These are phyloP conservation scores for Parietichytrium sp. DNA, from an alignment of 108 stramenopile species.

Conservation along the genomic window DNA sequence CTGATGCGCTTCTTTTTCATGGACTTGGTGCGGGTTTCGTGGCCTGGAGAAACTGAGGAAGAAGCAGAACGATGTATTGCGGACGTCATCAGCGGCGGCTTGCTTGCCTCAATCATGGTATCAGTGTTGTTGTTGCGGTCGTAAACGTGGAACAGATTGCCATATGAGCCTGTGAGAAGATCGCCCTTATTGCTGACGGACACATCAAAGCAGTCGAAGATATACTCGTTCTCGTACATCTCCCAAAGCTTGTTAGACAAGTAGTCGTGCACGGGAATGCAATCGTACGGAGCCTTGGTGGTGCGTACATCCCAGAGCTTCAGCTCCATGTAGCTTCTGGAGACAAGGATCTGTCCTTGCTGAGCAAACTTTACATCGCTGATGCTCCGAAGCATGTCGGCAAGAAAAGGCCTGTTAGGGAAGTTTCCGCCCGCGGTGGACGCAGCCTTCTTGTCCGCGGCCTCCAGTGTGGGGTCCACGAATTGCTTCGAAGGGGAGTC, in stretches of 20 bases:
- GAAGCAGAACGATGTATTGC: background rate
- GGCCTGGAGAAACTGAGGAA: background rate
- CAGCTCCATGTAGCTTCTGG: constrained; percentile 67
- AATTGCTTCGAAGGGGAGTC: constrained; percentile 5
- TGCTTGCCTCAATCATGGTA: constrained; percentile 25
- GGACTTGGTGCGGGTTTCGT: no score
- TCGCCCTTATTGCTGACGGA: constrained; percentile 50
- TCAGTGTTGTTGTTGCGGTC: background rate
- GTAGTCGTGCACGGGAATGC: constrained; percentile 61
- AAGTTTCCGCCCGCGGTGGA: background rate
- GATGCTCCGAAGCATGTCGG: constrained; percentile 61
- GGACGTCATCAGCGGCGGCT: background rate
- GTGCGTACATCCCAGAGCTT: constrained; percentile 67
- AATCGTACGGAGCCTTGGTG: constrained; percentile 51
- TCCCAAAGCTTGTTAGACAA: constrained; percentile 56
- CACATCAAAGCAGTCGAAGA: constrained; percentile 73
- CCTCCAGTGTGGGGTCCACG: constrained; percentile 12
- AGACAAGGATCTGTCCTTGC: constrained; percentile 59
- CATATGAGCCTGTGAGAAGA: constrained; percentile 63
- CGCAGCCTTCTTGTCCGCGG: background rate
- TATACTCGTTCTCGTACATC: constrained; percentile 67
- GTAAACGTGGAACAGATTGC: constrained; percentile 33
- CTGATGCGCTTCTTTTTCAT: background rate
- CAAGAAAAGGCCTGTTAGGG: background rate
- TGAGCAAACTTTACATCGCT: constrained; percentile 53